These are phyloP conservation scores for Dendrobium nobile DNA, from an alignment of 106 monocot genomes.

Conservation along the genomic window DNA sequence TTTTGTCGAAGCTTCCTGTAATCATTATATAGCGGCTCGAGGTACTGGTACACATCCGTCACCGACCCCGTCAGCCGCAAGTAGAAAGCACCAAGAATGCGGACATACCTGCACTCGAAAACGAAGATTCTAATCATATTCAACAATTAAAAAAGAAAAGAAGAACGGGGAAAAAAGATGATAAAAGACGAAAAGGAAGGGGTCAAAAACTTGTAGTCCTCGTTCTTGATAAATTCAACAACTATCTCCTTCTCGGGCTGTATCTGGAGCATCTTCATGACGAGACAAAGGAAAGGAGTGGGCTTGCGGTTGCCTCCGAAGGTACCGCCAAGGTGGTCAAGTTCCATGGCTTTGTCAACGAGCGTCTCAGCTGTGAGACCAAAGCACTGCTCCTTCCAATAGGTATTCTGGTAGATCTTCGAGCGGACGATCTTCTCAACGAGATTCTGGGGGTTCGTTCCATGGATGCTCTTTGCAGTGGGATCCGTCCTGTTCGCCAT, in stretches of 20 bases:
- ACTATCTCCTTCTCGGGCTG: constrained; percentile 98
- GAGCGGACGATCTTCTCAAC: constrained; percentile 93
- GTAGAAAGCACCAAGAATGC: constrained; percentile 84
- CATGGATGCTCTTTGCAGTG: constrained; percentile 81
- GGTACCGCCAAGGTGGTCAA: constrained; percentile 92
- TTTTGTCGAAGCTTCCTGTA: constrained; percentile 74
- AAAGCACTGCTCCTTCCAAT: constrained; percentile 99
- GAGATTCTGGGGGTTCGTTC: constrained; percentile 94
- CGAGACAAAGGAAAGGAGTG: constrained; percentile 88
- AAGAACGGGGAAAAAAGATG: background rate
- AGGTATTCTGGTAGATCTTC: constrained; percentile 85
- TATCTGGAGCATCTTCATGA: constrained; percentile 99
- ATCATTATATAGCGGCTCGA: constrained; percentile 92
- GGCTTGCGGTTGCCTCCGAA: constrained; percentile 78
- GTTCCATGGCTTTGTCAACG: constrained; percentile 99
- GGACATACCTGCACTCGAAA: constrained; percentile 52
- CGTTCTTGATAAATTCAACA: constrained; percentile 98
- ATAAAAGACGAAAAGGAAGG: background rate
- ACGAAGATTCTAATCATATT: background rate
- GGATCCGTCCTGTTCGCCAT: constrained; percentile 99
- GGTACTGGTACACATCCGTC: constrained; percentile 84
- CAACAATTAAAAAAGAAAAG: background rate
- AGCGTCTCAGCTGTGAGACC: constrained; percentile 95
- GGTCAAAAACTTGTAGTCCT: constrained; percentile 80
- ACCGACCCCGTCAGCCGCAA: constrained; percentile 74